Percentiles rank a stretch among this genome's conserved stretches.
phyloP scores from a whole-genome alignment of 345 rosid genomes.

The Noccaea bulbosa region DNA sequence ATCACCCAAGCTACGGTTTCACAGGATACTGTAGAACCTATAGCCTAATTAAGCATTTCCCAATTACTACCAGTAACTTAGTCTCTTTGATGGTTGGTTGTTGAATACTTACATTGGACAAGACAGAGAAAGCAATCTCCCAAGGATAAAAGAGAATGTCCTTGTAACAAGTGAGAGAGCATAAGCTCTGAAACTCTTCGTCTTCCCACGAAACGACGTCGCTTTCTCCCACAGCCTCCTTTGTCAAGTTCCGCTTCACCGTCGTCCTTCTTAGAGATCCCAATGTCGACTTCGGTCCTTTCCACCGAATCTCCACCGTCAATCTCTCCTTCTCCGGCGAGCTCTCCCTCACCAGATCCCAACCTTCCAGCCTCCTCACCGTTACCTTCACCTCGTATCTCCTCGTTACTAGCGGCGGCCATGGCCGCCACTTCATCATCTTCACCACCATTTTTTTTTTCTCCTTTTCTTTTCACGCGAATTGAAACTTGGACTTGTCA shows the following conservation, averaged over 20 bases:
- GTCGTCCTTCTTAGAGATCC: constrained; percentile 68
- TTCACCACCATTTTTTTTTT: constrained; percentile 83
- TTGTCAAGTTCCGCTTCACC: constrained; percentile 86
- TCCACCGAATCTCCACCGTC: constrained; percentile 92
- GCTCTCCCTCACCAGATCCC: constrained; percentile 65
- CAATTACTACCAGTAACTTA: background rate
- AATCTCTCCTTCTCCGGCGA: constrained; percentile 50
- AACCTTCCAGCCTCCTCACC: constrained; percentile 78
- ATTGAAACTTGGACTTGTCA: constrained; percentile 3
- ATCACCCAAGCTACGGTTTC: background rate
- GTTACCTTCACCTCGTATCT: constrained; percentile 76
- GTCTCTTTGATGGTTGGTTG: background rate
- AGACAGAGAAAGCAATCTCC: constrained; percentile 90
- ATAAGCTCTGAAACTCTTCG: constrained; percentile 77
- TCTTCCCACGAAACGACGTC: constrained; percentile 80
- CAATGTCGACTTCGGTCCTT: constrained; percentile 84
- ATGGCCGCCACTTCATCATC: constrained; percentile 99
- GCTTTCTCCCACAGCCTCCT: constrained; percentile 55
- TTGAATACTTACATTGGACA: constrained; percentile 62
- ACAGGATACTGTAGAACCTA: background rate
- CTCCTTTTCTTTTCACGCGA: background rate
- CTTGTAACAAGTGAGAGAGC: constrained; percentile 71
- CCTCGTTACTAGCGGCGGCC: constrained; percentile 78
- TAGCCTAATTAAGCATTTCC: background rate
- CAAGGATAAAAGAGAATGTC: constrained; percentile 83